Conservation (phyloP, 345 rosid species). For the Lenwebbia sp. region DNA sequence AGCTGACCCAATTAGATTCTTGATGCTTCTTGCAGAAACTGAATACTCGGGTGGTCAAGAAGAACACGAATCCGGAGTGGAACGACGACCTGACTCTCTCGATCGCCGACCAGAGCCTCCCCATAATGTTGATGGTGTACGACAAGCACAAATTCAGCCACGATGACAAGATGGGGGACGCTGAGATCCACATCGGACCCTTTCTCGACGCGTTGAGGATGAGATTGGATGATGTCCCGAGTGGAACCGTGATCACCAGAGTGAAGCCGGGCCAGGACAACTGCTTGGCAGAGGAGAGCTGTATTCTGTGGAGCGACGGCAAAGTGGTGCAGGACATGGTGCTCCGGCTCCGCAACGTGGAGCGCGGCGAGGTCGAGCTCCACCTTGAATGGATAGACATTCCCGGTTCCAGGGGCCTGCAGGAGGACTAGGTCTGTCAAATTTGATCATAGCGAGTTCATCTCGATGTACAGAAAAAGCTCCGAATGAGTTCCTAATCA, state of each 20-base stretch:
- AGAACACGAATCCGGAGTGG: conserved; percentile 64
- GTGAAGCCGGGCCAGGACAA: not conserved
- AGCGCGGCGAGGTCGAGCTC: conserved; percentile 13
- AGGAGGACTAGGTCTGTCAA: not conserved
- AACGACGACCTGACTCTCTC: conserved; percentile 64
- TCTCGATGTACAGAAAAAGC: not conserved
- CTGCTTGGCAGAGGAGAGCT: conserved; percentile 9
- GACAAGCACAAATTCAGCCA: not conserved
- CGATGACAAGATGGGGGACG: not conserved
- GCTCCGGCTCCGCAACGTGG: conserved; percentile 3
- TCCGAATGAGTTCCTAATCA: not conserved
- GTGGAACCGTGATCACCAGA: not conserved
- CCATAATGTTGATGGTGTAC: conserved; percentile 36
- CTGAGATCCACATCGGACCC: not conserved
- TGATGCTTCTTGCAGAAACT: conserved; percentile 37
- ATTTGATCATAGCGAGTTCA: not conserved
- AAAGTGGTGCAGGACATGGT: conserved; percentile 3
- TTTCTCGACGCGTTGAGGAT: not conserved
- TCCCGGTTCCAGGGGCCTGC: conserved; percentile 1
- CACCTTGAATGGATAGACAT: conserved; percentile 29
- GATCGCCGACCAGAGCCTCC: conserved; percentile 42
- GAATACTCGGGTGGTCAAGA: conserved; percentile 58
- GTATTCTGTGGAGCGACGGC: not conserved
- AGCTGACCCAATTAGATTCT: not conserved
- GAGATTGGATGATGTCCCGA: not conserved